Conservation (phyloP, 192 early-diverging fungal genomes). For the Entomortierella chlamydospora region DNA sequence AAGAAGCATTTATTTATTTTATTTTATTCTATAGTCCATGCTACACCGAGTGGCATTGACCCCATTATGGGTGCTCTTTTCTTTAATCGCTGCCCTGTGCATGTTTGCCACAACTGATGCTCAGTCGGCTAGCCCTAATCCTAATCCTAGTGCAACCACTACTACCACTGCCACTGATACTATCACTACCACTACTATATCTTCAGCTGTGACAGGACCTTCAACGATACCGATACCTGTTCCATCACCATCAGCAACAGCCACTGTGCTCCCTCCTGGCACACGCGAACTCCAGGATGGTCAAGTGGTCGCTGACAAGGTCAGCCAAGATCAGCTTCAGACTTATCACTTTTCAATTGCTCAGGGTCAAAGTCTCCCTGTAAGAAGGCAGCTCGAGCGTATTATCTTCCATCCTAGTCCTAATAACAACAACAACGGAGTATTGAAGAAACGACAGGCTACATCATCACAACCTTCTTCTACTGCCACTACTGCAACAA, state of each 20-base stretch:
- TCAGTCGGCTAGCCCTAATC: neutral
- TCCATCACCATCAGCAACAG: conserved; percentile 15
- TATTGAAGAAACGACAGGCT: neutral
- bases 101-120: neutral
- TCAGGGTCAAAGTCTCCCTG: conserved; percentile 23
- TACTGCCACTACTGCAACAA: neutral
- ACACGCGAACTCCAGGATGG: conserved; percentile 41
- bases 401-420: conserved; percentile 33
- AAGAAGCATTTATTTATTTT: neutral
- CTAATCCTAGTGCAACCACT: neutral
- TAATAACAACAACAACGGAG: neutral
- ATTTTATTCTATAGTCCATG: neutral
- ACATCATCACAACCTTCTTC: neutral
- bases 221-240: conserved; percentile 6
- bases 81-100: neutral
- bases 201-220: neutral
- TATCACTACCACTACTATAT: neutral
- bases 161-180: neutral
- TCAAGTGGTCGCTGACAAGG: conserved; percentile 37
- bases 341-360: conserved; percentile 47
- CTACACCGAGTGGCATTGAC: neutral
- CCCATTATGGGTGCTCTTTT: neutral
- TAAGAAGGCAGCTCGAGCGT: conserved; percentile 35
- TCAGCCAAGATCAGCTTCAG: conserved; percentile 38
- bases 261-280: conserved; percentile 21